Base-by-base conservation (phyloP, 169 alveolate species). In the Plasmodium vivax region DNA sequence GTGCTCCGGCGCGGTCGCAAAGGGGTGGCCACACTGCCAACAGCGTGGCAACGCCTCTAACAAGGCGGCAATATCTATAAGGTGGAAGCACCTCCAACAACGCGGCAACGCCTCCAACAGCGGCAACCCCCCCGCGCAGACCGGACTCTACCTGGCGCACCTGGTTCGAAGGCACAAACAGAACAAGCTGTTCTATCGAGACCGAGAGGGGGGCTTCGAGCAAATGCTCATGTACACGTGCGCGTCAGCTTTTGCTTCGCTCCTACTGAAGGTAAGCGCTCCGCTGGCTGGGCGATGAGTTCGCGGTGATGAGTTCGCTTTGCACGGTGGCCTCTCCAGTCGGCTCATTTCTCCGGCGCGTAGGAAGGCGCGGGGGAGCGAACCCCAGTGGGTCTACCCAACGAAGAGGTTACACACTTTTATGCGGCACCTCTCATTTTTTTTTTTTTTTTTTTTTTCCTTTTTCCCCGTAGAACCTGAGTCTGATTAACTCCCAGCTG, bases 391-490 rank as follows among this genome's bases (percentile, higher is more conserved):
- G 3, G 12, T 8, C 54, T 1, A 45, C 54, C 54, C 54, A 1
- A 45, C 3, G 12, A 41, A 45, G 54, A 45, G 16, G 54, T 43
- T 45, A 9, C 16, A 45, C 16, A 45, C 8, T 54, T 19, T 47
- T 47, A 23, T 73, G 16, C 23, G 14, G 23, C n/a, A 8, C 56
- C 30, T 23, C 32, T 23, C 27, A 7, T 41, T 72, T 14, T 62
- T 23, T 23, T 23, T 23, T 23, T 23, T 23, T 23, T 23, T 23
- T 23, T n/a, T 36, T 23, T 19, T 27, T 27, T 41, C 54, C 27
- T 51, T 84, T 85, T 85, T 47, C 41, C 41, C 16, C 58, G 14
- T 36, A 85, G 93, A 85, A 85, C 47, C 47, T 85, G 36, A 47
- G 79, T 14, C 80, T 74, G 23, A 85, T 85, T 7, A 34, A 38